These are phyloP conservation scores for Hypoxylon fuscum DNA, from an alignment of 495 filamentous ascomycete genomes.

Conservation along the genomic window DNA sequence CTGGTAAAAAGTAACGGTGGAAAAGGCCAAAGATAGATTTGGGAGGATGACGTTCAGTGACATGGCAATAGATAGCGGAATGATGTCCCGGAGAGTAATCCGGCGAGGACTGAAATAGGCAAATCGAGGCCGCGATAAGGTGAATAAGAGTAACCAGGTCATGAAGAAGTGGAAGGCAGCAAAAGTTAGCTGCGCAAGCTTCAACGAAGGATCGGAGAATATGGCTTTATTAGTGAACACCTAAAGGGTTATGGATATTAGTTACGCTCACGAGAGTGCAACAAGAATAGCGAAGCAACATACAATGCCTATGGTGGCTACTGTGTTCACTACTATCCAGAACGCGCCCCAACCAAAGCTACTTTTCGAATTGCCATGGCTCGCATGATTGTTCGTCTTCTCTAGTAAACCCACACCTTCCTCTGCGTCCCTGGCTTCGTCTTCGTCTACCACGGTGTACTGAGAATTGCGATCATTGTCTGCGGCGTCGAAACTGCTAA, in stretches of 20 bases:
- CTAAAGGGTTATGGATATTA: slow-evolving; percentile 49
- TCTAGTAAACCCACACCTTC: slow-evolving; percentile 48
- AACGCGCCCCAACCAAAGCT: slow-evolving; percentile 49
- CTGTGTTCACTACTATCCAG: slow-evolving; percentile 68
- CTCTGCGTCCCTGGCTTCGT: slow-evolving; percentile 45
- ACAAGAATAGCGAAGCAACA: slow-evolving; percentile 23
- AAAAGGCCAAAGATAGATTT: slow-evolving; percentile 76
- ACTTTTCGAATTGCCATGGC: slow-evolving; percentile 25
- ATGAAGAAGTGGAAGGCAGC: slow-evolving; percentile 78
- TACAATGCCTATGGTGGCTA: slow-evolving; percentile 71
- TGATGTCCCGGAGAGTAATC: slow-evolving; percentile 63
- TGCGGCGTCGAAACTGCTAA: slow-evolving; percentile 30
- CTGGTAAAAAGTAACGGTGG: slow-evolving; percentile 79
- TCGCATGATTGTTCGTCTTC: slow-evolving; percentile 33
- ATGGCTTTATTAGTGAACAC: slow-evolving; percentile 83
- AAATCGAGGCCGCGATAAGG: slow-evolving; percentile 68
- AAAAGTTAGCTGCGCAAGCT: slow-evolving; percentile 73
- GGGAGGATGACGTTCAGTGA: slow-evolving; percentile 77
- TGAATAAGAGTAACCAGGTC: slow-evolving; percentile 71
- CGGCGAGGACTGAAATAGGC: slow-evolving; percentile 68
- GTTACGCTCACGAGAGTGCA: slow-evolving; percentile 13
- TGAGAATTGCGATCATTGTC: slow-evolving; percentile 40
- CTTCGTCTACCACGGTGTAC: slow-evolving; percentile 39
- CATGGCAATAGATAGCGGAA: slow-evolving; percentile 74
- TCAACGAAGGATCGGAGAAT: slow-evolving; percentile 72